phyloP scores from a whole-genome alignment of 2,329 filamentous ascomycete species.

The Cyanodermella asteris region DNA sequence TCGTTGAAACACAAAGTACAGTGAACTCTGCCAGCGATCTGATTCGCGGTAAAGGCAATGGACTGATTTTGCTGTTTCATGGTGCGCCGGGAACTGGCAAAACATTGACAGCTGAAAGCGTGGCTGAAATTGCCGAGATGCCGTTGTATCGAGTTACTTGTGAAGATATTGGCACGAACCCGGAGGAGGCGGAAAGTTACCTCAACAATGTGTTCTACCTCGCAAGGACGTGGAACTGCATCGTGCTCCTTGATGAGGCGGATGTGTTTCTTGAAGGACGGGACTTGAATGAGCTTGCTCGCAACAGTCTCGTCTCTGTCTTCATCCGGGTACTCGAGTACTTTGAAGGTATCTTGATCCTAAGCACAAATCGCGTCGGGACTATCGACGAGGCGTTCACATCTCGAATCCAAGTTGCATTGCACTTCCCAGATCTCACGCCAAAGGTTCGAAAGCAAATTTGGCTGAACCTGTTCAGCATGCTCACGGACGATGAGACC shows the following conservation, averaged over 20 bases:
- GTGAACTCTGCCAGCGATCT: conserved; percentile 12
- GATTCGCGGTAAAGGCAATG: conserved; percentile 16
- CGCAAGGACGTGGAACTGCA: conserved; percentile 16
- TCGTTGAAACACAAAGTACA: too few species aligned
- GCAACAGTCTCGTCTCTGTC: conserved; percentile 13
- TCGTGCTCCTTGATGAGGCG: conserved; percentile 12
- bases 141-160: conserved; percentile 20
- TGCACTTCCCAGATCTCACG: conserved; percentile 5
- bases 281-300: conserved; percentile 6
- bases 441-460: conserved; percentile 4
- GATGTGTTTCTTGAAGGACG: conserved; percentile 12
- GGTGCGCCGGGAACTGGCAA: conserved; percentile 19
- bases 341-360: conserved; percentile 16
- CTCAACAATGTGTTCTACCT: conserved; percentile 17
- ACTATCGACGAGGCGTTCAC: conserved; percentile 18
- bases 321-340: conserved; percentile 19
- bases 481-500: conserved; percentile 5
- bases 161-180: conserved; percentile 17
- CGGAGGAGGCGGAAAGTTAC: conserved; percentile 16
- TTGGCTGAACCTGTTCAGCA: conserved; percentile 10
- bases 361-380: conserved; percentile 16
- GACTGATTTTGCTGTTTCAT: conserved; percentile 17
- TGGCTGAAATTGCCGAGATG: conserved; percentile 17
- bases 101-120: conserved; percentile 17
- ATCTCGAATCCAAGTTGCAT: conserved; percentile 15